Conservation (phyloP, 225 moss, liverwort and hornwort genomes). For the Pseudisothecium myosuroides region DNA sequence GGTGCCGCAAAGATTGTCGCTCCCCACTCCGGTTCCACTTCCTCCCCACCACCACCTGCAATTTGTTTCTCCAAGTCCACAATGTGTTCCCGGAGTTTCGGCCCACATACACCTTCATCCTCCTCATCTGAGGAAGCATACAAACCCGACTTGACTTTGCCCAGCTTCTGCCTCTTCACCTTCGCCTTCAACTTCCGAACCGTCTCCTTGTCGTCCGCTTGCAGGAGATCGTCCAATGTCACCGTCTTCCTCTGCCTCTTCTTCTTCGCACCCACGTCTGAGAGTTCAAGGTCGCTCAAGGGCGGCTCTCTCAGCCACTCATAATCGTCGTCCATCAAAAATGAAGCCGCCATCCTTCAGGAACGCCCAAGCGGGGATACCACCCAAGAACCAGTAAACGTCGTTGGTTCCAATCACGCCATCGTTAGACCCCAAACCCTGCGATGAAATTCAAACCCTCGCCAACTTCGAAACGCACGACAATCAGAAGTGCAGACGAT, state of each 20-base stretch:
- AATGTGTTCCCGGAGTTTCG: neutral
- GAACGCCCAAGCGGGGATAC: neutral
- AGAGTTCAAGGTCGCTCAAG: neutral
- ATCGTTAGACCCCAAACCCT: neutral
- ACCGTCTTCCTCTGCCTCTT: conserved; percentile 22
- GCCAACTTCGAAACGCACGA: neutral
- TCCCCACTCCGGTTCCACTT: conserved; percentile 33
- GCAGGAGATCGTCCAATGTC: conserved; percentile 33
- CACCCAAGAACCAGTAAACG: neutral
- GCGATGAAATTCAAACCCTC: neutral
- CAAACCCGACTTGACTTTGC: conserved; percentile 5
- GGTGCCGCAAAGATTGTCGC: conserved; percentile 5
- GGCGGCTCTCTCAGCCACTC: conserved; percentile 19
- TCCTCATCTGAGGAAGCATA: conserved; percentile 25
- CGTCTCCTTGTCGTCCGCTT: conserved; percentile 16
- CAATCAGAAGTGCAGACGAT: neutral
- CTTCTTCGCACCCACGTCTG: conserved; percentile 3
- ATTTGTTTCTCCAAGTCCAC: conserved; percentile 23
- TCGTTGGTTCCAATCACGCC: neutral
- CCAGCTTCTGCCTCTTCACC: conserved; percentile 3
- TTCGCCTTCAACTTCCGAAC: conserved; percentile 15
- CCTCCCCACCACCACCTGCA: neutral
- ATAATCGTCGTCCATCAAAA: conserved; percentile 11
- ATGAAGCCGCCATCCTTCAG: conserved; percentile 2
- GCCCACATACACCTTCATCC: neutral